Base-by-base conservation (phyloP, 2,329 filamentous ascomycete species). In the Aspergillus sp. region DNA sequence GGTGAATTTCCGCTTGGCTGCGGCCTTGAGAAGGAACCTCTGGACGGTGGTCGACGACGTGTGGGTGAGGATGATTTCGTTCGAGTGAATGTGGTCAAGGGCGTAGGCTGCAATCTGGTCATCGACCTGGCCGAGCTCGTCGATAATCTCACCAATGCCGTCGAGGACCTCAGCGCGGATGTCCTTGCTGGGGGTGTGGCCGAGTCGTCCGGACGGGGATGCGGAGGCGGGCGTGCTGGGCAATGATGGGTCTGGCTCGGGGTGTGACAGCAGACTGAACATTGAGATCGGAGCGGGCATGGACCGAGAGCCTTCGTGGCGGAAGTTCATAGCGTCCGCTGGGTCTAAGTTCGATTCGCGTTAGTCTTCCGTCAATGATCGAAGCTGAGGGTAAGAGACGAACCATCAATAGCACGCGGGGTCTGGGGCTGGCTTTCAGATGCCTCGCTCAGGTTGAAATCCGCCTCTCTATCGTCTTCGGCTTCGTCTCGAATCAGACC, bases 101-200 rank as follows among this genome's bases (percentile, higher is more conserved):
- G 92, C 89, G 59, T 91, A 88, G 19, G 85, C 84, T 2, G 93
- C 89, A 62, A 99, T 95, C 72, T 96, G 91, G 65, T 95, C 90
- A 67, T 96, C 94, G 7, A 91, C 91, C 67, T 93, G 88, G 59
- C 88, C 87, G 51, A 99, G 86, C 74, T 99, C 94, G 66, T 99
- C 94, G 71, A 95, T 89, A 54, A 99, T 91, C 70, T 99, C 94
- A 64, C 90, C 86, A 64, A 99, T 96, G 40, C 92, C 94, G 63
- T 94, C 89, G 59, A 96, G 86, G 22, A 97, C 88, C 72, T 97
- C 94, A 13, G 90, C 90, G 55, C 91, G 88, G 53, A 97, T 79
- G 57, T 95, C 88, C 54, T 88, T 82, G 49, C 51, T 63, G 24
- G 58, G 63, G 8, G 58, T 55, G 24, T 69, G 63, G 7, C 64